Evolutionary conservation across 2,329 filamentous ascomycete species (phyloP).

Genomic region (Triangularia verruculosa): DNA sequence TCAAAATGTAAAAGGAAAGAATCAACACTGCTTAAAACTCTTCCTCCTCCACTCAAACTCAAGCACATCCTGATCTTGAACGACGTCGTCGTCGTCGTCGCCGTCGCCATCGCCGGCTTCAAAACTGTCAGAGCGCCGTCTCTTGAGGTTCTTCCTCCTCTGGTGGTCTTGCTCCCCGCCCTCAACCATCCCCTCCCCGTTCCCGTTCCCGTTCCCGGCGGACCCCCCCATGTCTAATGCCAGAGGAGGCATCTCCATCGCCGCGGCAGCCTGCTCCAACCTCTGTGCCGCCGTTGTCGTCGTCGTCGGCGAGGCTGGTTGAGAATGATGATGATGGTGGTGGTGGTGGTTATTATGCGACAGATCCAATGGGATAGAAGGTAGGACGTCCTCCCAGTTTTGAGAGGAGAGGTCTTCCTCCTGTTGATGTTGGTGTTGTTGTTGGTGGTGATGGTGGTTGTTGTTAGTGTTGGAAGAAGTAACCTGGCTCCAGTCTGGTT

Average conservation of each 20-base stretch:
- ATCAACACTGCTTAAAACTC: background rate
- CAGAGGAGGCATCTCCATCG: slow-evolving; percentile 3
- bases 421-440: background rate
- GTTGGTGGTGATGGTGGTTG: background rate
- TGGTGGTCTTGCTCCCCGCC: background rate
- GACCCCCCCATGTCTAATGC: too few relatives aligned
- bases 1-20: background rate
- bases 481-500: background rate
- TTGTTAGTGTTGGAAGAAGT: background rate
- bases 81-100: too few relatives aligned
- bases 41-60: background rate
- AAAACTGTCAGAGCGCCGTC: background rate
- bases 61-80: background rate
- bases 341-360: too few relatives aligned
- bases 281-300: slow-evolving; percentile 1
- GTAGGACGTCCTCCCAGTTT: background rate
- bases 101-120: background rate
- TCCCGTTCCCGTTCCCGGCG: too few relatives aligned
- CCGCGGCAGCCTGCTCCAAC: background rate
- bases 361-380: background rate
- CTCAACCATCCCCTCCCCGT: background rate
- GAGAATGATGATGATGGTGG: too few relatives aligned
- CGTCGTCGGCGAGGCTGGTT: background rate
- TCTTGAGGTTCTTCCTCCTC: background rate
- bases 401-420: background rate